Evolutionary conservation across 1,284 basidiomycete genomes (phyloP).

Genomic region (Trichosporon sp.): DNA sequence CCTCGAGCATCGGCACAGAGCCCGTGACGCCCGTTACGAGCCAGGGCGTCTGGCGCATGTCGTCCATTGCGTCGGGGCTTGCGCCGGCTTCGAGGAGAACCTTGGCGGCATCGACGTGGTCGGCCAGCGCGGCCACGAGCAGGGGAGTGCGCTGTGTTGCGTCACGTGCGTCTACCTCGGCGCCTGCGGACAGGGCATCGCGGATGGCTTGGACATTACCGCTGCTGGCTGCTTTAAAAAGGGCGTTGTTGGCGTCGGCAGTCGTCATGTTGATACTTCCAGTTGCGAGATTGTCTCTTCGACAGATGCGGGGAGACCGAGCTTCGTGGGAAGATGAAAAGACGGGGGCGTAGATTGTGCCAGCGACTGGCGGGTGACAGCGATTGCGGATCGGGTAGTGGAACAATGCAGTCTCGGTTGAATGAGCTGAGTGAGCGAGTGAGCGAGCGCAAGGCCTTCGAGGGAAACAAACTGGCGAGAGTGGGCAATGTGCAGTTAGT

Average conservation of each 20-base stretch:
- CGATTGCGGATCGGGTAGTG: no score
- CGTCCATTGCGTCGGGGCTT: slow-evolving; percentile 5
- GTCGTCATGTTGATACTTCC: no score
- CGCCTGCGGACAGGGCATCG: slow-evolving; percentile 1
- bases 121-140: slow-evolving; percentile 6
- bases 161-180: neutral
- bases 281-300: no score
- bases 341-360: no score
- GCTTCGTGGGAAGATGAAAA: no score
- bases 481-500: no score
- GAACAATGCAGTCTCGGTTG: no score
- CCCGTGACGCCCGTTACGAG: slow-evolving; percentile 17
- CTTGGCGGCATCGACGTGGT: slow-evolving; percentile 7
- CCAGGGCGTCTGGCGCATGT: slow-evolving; percentile 4
- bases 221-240: neutral
- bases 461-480: no score
- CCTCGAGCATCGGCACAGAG: slow-evolving; percentile 7
- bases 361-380: no score
- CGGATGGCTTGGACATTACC: neutral
- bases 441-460: no score
- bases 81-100: slow-evolving; percentile 6
- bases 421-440: no score
- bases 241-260: neutral
- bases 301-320: no score
- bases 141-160: neutral